Evolutionary conservation across 192 early-diverging fungal species (phyloP).

Genomic region (Paraglomus brasilianum): DNA sequence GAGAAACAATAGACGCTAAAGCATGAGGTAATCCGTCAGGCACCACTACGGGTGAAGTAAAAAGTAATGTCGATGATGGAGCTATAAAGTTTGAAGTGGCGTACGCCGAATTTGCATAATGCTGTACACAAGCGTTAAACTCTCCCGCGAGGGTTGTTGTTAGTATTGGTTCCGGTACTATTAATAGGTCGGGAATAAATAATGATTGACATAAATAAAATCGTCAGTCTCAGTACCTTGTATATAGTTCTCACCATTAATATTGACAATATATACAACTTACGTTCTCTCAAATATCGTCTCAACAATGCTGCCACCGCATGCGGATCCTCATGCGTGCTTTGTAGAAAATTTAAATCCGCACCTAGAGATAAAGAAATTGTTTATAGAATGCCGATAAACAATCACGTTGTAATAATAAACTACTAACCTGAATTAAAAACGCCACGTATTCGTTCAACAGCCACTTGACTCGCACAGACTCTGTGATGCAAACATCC

Average conservation of each 20-base stretch:
- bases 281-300: constrained; percentile 61
- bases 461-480: constrained; percentile 7
- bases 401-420: neutral
- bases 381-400: neutral
- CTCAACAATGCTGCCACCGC: constrained; percentile 60
- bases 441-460: neutral
- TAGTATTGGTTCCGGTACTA: constrained; percentile 53
- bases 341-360: constrained; percentile 28
- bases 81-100: constrained; percentile 24
- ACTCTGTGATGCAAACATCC: neutral
- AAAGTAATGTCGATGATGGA: constrained; percentile 34
- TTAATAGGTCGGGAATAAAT: neutral
- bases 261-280: constrained; percentile 15
- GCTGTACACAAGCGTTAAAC: constrained; percentile 36
- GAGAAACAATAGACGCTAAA: constrained; percentile 38
- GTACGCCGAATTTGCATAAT: neutral
- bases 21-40: constrained; percentile 7
- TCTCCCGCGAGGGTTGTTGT: constrained; percentile 45
- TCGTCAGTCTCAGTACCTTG: no score
- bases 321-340: constrained; percentile 46
- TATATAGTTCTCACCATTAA: neutral
- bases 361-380: neutral
- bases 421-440: constrained; percentile 17
- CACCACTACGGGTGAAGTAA: constrained; percentile 33
- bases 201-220: no score